Evolutionary conservation across 805 yeast species (phyloP).

Genomic region (Tetrapisispora iriomotensis): DNA sequence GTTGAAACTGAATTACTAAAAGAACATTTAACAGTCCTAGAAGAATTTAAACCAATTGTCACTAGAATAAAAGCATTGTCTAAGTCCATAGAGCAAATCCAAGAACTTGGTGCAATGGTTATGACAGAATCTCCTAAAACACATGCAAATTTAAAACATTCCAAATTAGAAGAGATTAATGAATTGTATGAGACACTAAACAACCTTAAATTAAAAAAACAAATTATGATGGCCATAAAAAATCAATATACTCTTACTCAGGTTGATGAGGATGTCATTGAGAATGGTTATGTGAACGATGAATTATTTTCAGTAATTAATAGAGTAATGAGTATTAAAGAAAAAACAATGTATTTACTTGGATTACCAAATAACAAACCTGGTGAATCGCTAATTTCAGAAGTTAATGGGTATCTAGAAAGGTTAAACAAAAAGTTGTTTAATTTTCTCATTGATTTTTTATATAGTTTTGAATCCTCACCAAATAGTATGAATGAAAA

Average conservation of each 20-base stretch:
- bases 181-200: slow-evolving; percentile 12
- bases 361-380: slow-evolving; percentile 57
- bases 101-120: slow-evolving; percentile 8
- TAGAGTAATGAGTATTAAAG: slow-evolving; percentile 55
- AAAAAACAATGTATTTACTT: slow-evolving; percentile 59
- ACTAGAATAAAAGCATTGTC: slow-evolving; percentile 32
- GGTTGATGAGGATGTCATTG: slow-evolving; percentile 55
- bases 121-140: slow-evolving; percentile 18
- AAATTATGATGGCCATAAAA: slow-evolving; percentile 43
- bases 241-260: slow-evolving; percentile 58
- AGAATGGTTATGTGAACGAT: slow-evolving; percentile 32
- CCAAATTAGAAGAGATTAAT: slow-evolving; percentile 9
- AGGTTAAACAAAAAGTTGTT: slow-evolving; percentile 47
- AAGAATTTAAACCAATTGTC: slow-evolving; percentile 36
- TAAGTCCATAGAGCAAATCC: slow-evolving; percentile 17
- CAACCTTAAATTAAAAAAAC: slow-evolving; percentile 35
- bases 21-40: slow-evolving; percentile 42
- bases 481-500: slow-evolving; percentile 11
- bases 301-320: slow-evolving; percentile 52
- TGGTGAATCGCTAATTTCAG: slow-evolving; percentile 55
- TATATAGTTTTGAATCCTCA: slow-evolving; percentile 23
- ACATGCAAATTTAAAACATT: slow-evolving; percentile 15
- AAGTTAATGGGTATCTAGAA: slow-evolving; percentile 43
- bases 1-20: slow-evolving; percentile 52
- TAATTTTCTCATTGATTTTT: slow-evolving; percentile 30